phyloP scores from a whole-genome alignment of 1,139 yeast species.

The Debaryomyces fabryi region DNA sequence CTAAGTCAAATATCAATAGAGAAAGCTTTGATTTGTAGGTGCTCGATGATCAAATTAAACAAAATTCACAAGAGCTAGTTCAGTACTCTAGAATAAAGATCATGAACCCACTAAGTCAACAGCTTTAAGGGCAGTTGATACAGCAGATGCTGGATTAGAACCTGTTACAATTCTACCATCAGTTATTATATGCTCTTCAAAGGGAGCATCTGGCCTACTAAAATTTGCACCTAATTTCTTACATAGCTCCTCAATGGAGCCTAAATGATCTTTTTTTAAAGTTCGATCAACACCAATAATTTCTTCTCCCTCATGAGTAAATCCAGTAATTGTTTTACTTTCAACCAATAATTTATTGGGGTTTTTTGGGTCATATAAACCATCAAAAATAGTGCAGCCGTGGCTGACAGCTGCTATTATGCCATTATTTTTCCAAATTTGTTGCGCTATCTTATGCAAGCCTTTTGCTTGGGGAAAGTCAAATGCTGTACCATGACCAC shows the following conservation, averaged over 20 bases:
- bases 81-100: not conserved
- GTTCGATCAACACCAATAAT: conserved; percentile 35
- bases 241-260: conserved; percentile 37
- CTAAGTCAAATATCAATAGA: no score
- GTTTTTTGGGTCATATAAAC: conserved; percentile 39
- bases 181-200: conserved; percentile 49
- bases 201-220: conserved; percentile 48
- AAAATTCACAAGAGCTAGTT: not conserved
- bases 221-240: conserved; percentile 45
- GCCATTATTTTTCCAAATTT: conserved; percentile 52
- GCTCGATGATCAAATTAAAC: not conserved
- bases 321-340: conserved; percentile 60
- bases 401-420: conserved; percentile 68
- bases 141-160: conserved; percentile 61
- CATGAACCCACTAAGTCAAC: conserved; percentile 9
- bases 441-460: conserved; percentile 46
- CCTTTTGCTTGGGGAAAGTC: conserved; percentile 56
- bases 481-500: conserved; percentile 61
- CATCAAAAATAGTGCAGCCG: conserved; percentile 58
- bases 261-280: conserved; percentile 34
- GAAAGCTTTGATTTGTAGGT: not conserved
- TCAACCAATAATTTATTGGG: conserved; percentile 47
- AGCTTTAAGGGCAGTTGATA: conserved; percentile 42
- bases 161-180: conserved; percentile 64
- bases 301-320: conserved; percentile 57